Percentiles rank a stretch among this genome's conserved stretches.
Conservation (phyloP, 306 rosid genomes). For the Castanea crenata region DNA sequence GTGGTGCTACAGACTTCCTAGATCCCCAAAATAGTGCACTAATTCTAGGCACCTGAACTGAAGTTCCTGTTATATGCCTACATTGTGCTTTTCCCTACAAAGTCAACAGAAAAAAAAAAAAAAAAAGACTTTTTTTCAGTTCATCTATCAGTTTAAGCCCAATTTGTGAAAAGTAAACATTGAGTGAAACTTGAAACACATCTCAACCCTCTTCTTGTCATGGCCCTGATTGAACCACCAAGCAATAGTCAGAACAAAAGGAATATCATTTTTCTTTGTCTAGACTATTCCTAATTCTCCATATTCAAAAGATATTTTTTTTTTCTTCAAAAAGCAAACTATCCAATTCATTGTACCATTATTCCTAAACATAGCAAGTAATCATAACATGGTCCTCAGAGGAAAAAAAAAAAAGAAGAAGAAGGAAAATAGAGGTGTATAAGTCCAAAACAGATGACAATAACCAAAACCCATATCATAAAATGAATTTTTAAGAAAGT, state of each 20-base stretch:
- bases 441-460: not conserved
- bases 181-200: not conserved
- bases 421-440: not conserved
- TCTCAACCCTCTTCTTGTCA: not conserved
- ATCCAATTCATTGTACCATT: not conserved
- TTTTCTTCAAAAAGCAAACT: not conserved
- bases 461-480: not conserved
- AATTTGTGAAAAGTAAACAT: not conserved
- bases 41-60: slow-evolving; percentile 31
- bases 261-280: not conserved
- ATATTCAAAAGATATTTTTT: not conserved
- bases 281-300: not conserved
- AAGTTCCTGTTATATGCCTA: slow-evolving; percentile 19
- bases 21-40: slow-evolving; percentile 66
- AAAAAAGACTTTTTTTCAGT: not conserved
- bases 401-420: not conserved
- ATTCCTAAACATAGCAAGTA: not conserved
- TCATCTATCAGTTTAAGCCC: not conserved
- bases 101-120: not conserved
- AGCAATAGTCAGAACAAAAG: not conserved
- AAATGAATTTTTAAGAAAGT: not conserved
- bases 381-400: not conserved
- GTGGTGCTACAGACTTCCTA: slow-evolving; percentile 37
- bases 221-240: not conserved
- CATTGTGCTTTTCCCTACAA: slow-evolving; percentile 37